Percentiles rank a stretch among this genome's conserved stretches.
Evolutionary conservation across 169 alveolate species (phyloP).

Genomic region (Plasmodium blacklocki): DNA sequence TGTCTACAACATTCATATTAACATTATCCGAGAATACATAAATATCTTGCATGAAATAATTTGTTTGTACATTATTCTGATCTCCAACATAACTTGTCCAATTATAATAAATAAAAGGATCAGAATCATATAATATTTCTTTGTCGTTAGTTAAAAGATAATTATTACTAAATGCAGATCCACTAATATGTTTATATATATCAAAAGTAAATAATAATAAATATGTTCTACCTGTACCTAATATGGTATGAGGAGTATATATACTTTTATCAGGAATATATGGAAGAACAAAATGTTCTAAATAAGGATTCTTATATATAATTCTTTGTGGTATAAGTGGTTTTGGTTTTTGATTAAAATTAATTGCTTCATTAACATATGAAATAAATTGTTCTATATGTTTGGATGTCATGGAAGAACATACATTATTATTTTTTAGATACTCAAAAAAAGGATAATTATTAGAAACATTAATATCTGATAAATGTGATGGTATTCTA

Average conservation of each 20-base stretch:
- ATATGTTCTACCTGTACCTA: constrained; percentile 57
- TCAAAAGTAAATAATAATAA: constrained; percentile 45
- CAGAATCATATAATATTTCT: constrained; percentile 20
- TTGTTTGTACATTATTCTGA: constrained; percentile 3
- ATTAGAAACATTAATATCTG: constrained; percentile 55
- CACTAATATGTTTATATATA: constrained; percentile 26
- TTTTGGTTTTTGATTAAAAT: constrained; percentile 57
- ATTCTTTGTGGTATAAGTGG: constrained; percentile 68
- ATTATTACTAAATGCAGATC: constrained; percentile 12
- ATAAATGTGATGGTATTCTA: constrained; percentile 50
- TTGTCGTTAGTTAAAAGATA: constrained; percentile 12
- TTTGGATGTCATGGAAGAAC: constrained; percentile 9
- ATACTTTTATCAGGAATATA: neutral
- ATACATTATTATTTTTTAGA: constrained; percentile 31
- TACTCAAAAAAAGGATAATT: constrained; percentile 49
- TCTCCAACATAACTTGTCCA: constrained; percentile 59
- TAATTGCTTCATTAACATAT: constrained; percentile 53
- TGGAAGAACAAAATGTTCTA: constrained; percentile 46
- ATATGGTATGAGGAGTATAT: constrained; percentile 51
- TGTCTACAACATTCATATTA: constrained; percentile 36
- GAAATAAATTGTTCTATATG: constrained; percentile 39
- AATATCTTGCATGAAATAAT: constrained; percentile 19
- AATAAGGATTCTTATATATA: constrained; percentile 51
- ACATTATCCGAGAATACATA: constrained; percentile 32
- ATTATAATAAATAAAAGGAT: constrained; percentile 59